Percentiles rank a stretch among this genome's conserved stretches.
Evolutionary conservation across 352 stramenopile genomes (phyloP).

Genomic region (Phytophthora agathidicida): DNA sequence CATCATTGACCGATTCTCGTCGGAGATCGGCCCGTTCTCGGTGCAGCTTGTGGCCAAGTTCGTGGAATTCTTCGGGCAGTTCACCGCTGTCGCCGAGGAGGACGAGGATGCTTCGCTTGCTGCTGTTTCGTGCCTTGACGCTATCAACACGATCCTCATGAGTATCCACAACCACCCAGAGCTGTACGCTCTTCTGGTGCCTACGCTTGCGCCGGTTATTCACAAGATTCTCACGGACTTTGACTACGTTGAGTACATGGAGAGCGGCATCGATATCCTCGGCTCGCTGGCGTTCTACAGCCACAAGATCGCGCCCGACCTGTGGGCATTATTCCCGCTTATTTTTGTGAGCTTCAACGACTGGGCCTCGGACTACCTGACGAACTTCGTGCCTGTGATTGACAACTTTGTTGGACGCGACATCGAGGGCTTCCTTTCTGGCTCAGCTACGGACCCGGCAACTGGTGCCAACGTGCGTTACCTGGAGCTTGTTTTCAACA

Average conservation of each 20-base stretch:
- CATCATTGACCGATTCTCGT: constrained; percentile 97
- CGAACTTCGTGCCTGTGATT: constrained; percentile 95
- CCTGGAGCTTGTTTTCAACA: constrained; percentile 82
- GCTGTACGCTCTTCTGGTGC: constrained; percentile 90
- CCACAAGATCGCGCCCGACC: constrained; percentile 88
- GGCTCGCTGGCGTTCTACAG: constrained; percentile 97
- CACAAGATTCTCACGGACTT: constrained; percentile 95
- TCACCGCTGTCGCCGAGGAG: constrained; percentile 91
- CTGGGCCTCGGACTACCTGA: constrained; percentile 97
- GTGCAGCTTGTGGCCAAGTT: constrained; percentile 95
- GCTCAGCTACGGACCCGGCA: constrained; percentile 47
- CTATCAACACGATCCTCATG: constrained; percentile 88
- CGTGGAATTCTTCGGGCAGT: constrained; percentile 94
- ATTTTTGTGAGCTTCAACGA: constrained; percentile 96
- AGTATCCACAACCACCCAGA: constrained; percentile 84
- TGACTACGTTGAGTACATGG: constrained; percentile 97
- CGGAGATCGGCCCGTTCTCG: constrained; percentile 95
- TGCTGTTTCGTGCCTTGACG: constrained; percentile 89
- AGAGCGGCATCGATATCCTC: constrained; percentile 96
- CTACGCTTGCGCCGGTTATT: constrained; percentile 95
- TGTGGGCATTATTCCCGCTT: constrained; percentile 97
- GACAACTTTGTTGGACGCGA: constrained; percentile 96
- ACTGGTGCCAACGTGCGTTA: constrained; percentile 61
- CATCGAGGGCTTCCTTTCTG: constrained; percentile 71
- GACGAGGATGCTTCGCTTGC: constrained; percentile 97